Evolutionary conservation across 225 moss, liverwort and hornwort genomes (phyloP).

Genomic region (Polytrichum commune): DNA sequence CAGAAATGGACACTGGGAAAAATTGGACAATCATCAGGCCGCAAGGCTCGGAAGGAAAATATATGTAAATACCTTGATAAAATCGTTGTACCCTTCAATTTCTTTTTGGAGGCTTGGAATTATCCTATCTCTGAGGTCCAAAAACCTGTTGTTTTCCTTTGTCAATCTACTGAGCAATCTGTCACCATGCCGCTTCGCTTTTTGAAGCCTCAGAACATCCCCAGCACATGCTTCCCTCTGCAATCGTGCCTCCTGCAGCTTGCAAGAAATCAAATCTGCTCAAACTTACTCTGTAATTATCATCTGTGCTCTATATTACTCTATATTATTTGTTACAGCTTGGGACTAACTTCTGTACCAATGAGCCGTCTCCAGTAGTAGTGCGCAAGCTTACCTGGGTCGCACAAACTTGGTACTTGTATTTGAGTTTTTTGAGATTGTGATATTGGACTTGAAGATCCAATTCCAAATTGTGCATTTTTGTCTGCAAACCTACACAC

Average conservation of each 20-base stretch:
- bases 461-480: conserved; percentile 23
- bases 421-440: conserved; percentile 35
- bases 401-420: conserved; percentile 36
- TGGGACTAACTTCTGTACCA: no score
- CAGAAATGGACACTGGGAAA: no score
- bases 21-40: no score
- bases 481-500: conserved; percentile 29
- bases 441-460: conserved; percentile 22
- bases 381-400: conserved; percentile 22
- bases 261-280: no score
- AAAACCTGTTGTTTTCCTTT: conserved; percentile 22
- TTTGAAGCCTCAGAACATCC: conserved; percentile 40
- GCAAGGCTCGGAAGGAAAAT: no score
- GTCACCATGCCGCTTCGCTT: conserved; percentile 20
- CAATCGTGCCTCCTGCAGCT: conserved; percentile 26
- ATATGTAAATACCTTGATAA: conserved; percentile 12
- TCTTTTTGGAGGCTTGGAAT: conserved; percentile 15
- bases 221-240: conserved; percentile 28
- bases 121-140: conserved; percentile 14
- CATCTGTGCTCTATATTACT: no score
- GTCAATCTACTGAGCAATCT: conserved; percentile 17
- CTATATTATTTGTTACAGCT: no score
- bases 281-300: no score
- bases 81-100: conserved; percentile 4
- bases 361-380: no score